Conservation (phyloP, 768 basidiomycete genomes). For the Suillus placidus region DNA sequence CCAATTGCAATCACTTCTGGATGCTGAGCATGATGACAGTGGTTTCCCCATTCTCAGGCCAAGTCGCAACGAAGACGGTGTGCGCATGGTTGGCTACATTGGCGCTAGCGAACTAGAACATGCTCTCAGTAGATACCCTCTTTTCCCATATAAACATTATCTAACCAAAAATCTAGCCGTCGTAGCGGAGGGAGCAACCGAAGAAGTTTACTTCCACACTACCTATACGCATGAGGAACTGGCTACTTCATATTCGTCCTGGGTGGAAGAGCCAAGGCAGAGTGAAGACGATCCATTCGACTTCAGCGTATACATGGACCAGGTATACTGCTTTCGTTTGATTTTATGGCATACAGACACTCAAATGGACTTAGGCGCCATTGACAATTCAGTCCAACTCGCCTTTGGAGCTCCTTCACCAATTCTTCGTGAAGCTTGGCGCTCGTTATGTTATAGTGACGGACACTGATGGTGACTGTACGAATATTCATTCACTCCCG, state of each 20-base stretch:
- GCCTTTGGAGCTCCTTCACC: constrained; percentile 90
- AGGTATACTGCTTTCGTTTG: constrained; percentile 46
- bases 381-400: constrained; percentile 82
- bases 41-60: constrained; percentile 85
- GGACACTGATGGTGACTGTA: constrained; percentile 82
- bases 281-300: constrained; percentile 62
- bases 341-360: not conserved
- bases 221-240: constrained; percentile 43
- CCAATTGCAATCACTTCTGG: constrained; percentile 61
- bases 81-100: constrained; percentile 86
- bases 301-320: constrained; percentile 89
- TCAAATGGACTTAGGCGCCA: constrained; percentile 62
- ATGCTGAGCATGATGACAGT: constrained; percentile 67
- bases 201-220: constrained; percentile 65
- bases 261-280: constrained; percentile 43
- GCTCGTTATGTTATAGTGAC: constrained; percentile 87
- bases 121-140: constrained; percentile 66
- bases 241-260: constrained; percentile 64
- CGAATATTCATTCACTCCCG: constrained; percentile 29
- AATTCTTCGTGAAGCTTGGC: constrained; percentile 92
- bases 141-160: not conserved
- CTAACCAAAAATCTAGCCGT: constrained; percentile 49
- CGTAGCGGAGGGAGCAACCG: constrained; percentile 73
- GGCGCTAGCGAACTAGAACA: constrained; percentile 94
- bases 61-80: constrained; percentile 44